phyloP scores from a whole-genome alignment of 192 early-diverging fungal species.

The Gorgonomyces haynaldii region DNA sequence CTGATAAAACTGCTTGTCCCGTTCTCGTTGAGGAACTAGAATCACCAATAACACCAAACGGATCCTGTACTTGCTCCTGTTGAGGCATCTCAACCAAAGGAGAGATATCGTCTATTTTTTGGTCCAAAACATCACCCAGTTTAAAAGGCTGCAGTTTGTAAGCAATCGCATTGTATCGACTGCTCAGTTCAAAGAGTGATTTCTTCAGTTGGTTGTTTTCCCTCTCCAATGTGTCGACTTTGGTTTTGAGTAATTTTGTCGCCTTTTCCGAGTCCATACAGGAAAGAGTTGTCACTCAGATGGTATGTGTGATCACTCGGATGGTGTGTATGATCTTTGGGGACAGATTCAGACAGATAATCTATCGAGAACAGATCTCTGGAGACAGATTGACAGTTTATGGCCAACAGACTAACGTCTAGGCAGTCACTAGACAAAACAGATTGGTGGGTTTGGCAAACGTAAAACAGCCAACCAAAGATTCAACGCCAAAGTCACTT shows the following conservation, averaged over 20 bases:
- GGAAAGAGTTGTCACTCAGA: too few species aligned
- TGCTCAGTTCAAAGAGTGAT: slow-evolving; percentile 68
- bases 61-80: neutral
- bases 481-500: slow-evolving; percentile 6
- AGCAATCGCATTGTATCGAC: slow-evolving; percentile 38
- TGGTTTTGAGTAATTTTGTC: slow-evolving; percentile 59
- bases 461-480: neutral
- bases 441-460: too few species aligned
- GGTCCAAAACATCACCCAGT: neutral
- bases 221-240: slow-evolving; percentile 51
- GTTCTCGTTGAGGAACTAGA: neutral
- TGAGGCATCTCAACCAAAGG: slow-evolving; percentile 8
- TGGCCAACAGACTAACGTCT: too few species aligned
- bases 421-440: too few species aligned
- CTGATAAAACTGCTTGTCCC: slow-evolving; percentile 44
- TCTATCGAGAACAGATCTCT: too few species aligned
- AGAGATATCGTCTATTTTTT: neutral
- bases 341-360: too few species aligned
- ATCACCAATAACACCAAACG: neutral
- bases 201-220: slow-evolving; percentile 76
- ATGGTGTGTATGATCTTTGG: too few species aligned
- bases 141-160: neutral
- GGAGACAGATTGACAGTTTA: too few species aligned
- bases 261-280: slow-evolving; percentile 31
- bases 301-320: too few species aligned